Evolutionary conservation across 2,329 filamentous ascomycete genomes (phyloP).

Genomic region (Clonostachys chloroleuca): DNA sequence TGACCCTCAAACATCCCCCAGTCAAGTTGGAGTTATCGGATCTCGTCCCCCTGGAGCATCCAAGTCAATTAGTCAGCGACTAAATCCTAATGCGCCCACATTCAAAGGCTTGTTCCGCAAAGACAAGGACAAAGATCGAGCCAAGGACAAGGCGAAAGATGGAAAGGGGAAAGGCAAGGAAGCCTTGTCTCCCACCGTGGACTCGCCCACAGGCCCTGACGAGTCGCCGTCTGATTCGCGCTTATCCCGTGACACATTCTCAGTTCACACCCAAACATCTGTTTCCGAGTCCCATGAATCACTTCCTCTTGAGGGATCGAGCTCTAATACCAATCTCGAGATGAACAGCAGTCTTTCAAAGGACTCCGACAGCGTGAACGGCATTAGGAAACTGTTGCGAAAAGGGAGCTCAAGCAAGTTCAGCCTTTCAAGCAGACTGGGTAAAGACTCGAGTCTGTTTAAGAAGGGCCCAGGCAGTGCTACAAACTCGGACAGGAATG

Average conservation of each 20-base stretch:
- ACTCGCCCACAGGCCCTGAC: conserved; percentile 33
- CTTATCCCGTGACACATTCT: conserved; percentile 51
- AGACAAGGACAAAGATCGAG: conserved; percentile 24
- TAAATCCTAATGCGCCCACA: conserved; percentile 86
- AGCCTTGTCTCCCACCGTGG: conserved; percentile 4
- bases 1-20: conserved; percentile 46
- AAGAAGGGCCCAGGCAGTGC: conserved; percentile 57
- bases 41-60: conserved; percentile 56
- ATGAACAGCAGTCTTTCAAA: conserved; percentile 35
- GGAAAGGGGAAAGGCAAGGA: conserved; percentile 26
- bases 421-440: conserved; percentile 51
- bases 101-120: conserved; percentile 69
- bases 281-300: conserved; percentile 58
- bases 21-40: conserved; percentile 70
- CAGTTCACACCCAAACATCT: conserved; percentile 53
- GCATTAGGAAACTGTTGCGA: conserved; percentile 54
- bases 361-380: conserved; percentile 46
- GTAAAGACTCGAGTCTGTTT: conserved; percentile 49
- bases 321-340: conserved; percentile 55
- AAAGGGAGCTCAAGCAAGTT: conserved; percentile 66
- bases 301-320: conserved; percentile 46
- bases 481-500: conserved; percentile 52
- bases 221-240: conserved; percentile 49
- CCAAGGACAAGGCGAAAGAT: conserved; percentile 29
- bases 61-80: conserved; percentile 48